Base-by-base conservation (phyloP, 306 rosid species). In the Medicago ruthenica region DNA sequence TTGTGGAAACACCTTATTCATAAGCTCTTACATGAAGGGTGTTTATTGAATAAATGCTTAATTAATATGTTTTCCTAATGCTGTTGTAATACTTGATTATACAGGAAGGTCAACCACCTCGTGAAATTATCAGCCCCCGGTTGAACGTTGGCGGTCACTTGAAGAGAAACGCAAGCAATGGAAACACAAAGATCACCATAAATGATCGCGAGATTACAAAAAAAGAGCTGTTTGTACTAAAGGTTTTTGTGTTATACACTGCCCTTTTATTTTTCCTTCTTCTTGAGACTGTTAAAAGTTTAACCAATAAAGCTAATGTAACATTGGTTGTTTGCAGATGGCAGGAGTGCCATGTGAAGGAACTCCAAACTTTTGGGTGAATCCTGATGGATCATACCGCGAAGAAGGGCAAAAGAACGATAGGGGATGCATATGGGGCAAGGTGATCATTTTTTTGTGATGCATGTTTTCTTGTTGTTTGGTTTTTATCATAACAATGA, bases 311-410 rank as follows among this genome's bases (percentile, higher is more conserved):
- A 51, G 47, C 51, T n/a, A 9, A 11, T 39, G 61, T 39, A 70
- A 50, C 78, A 58, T 11, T 22, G 34, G 17, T 22, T 58, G 39
- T 82, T 63, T 84, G 86, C 90, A 93, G 98, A 6, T 80, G 75
- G 97, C 88, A 39, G 84, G 96, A 63, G 96, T 89, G 22, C 92
- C 87, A 4, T 91, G 97, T 83, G 98, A 88, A 83, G 98, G 97
- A 80, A 74, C 71, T 6, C 86, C 90, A 37, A 78, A 80, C 77
- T 91, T 82, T 85, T 93, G 98, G 98, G 86, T 93, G 75, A 77
- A 36, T 59, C 74, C 81, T 24, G 93, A 91, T 75, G 97, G 98
- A 54, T 77, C 96, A 15, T 88, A 78, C 86, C 87, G 78, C 80
- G 97, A 93, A 87, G 98, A 86, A 73, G 98, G 98, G 76, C 90